Evolutionary conservation across 805 yeast genomes (phyloP).

Genomic region (Alloascoidea africana): DNA sequence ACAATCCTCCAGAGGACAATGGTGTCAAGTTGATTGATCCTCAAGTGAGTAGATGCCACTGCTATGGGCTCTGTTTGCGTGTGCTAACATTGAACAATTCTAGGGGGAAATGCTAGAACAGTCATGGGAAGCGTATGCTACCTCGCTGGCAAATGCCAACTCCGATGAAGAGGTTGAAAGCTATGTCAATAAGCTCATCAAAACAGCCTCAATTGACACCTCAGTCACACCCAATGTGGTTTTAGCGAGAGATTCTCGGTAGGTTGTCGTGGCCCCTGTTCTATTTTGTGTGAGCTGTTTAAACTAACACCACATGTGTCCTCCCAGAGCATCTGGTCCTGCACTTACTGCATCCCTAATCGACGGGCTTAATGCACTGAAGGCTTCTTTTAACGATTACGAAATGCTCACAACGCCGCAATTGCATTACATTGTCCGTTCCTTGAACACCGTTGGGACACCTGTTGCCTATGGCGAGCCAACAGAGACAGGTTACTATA

Average conservation of each 20-base stretch:
- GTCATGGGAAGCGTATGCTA: conserved; percentile 75
- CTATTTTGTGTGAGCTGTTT: too few relatives aligned
- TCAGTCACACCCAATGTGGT: conserved; percentile 29
- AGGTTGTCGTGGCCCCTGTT: too few relatives aligned
- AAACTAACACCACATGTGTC: not conserved
- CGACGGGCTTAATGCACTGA: conserved; percentile 41
- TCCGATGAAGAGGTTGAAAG: conserved; percentile 27
- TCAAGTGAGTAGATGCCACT: conserved; percentile 8
- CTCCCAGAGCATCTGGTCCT: conserved; percentile 58
- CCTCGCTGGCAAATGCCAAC: conserved; percentile 58
- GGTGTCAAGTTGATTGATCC: conserved; percentile 95
- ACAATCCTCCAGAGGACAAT: conserved; percentile 83
- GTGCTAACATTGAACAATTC: too few relatives aligned
- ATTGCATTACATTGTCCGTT: conserved; percentile 72
- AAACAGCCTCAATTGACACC: conserved; percentile 30
- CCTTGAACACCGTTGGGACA: conserved; percentile 40
- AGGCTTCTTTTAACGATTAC: conserved; percentile 33
- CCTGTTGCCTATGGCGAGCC: conserved; percentile 38
- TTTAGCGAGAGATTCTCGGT: conserved; percentile 66
- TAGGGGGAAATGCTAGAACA: conserved; percentile 77
- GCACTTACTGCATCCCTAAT: conserved; percentile 39
- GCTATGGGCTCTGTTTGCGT: too few relatives aligned
- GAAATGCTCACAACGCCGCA: conserved; percentile 88
- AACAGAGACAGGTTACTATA: conserved; percentile 54
- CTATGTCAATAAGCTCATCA: conserved; percentile 23